Evolutionary conservation across 371 early-diverging fungal species (phyloP), one percentile per base, ranked within the genome.

Genomic region (Nosema bombycis): DNA sequence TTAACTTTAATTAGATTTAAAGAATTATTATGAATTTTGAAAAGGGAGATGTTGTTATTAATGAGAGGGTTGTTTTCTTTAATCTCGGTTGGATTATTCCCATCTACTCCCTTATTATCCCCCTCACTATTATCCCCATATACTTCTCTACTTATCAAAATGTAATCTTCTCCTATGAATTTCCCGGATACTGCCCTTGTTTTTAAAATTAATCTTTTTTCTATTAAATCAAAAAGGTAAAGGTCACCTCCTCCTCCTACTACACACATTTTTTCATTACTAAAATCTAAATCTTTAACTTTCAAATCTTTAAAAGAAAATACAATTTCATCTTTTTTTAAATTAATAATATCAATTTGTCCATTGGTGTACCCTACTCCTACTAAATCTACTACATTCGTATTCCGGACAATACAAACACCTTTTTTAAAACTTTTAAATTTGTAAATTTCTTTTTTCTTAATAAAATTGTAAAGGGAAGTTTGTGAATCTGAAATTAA

Each of bases 361-460:
- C 72, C 72, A 75, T 75, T 34, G 30, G 65, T 46, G 26, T 67
- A 60, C 0, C 63, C 38, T 67, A 75, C 58, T 34, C 75, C 75
- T 18, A 67, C 64, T 4, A 75, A 24, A 69, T 75, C 75, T 36
- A 75, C 23, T n/a, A 69, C 46, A 34, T 60, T 65, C 2, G 67
- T 67, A 21, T 75, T 58, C 38, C 26, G 36, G 28, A 75, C 55
- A 24, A 36, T 36, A 10, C 36, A 54, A 60, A 67, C 46, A 24
- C n/a, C 26, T 3, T 37, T 18, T 21, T 54, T 29, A 32, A 75
- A 54, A 4, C 34, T 26, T 56, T 56, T 75, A 38, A 57, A 69
- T 36, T 29, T 33, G 46, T 75, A 75, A 26, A 75, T 29, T 10
- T 54, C 34, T 61, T 60, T 75, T 15, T 69, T 67, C 21, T 66